phyloP scores from a whole-genome alignment of 768 basidiomycete species.

The Boletus reticulatus region DNA sequence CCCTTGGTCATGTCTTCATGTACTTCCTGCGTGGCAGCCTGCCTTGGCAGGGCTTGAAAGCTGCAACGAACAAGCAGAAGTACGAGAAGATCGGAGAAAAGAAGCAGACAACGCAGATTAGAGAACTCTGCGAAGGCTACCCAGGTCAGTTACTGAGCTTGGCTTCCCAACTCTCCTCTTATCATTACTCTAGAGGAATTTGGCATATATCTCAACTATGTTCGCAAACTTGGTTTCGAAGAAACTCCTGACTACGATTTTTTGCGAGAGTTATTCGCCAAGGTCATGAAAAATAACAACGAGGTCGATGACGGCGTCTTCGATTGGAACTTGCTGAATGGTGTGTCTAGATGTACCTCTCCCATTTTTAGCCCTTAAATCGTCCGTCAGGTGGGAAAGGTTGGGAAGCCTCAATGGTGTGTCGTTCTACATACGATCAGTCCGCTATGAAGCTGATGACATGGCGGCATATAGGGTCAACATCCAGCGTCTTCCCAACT shows the following conservation, averaged over 20 bases:
- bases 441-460: slow-evolving; percentile 6
- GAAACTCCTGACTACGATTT: slow-evolving; percentile 99
- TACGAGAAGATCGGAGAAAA: slow-evolving; percentile 99
- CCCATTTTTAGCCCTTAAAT: slow-evolving; percentile 1
- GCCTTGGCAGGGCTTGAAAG: slow-evolving; percentile 99
- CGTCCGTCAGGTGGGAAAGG: slow-evolving; percentile 73
- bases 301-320: slow-evolving; percentile 92
- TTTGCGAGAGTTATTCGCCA: slow-evolving; percentile 89
- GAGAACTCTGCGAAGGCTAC: slow-evolving; percentile 93
- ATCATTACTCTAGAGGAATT: slow-evolving; percentile 76
- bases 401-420: slow-evolving; percentile 82
- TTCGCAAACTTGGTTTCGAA: slow-evolving; percentile 97
- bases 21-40: slow-evolving; percentile 96
- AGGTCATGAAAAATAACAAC: slow-evolving; percentile 87
- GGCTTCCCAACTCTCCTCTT: slow-evolving; percentile 1
- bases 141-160: slow-evolving; percentile 58
- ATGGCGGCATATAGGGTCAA: slow-evolving; percentile 44
- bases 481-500: slow-evolving; percentile 65
- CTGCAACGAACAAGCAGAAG: slow-evolving; percentile 99
- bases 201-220: slow-evolving; percentile 97
- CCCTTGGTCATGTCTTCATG: slow-evolving; percentile 99
- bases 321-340: slow-evolving; percentile 95
- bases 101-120: slow-evolving; percentile 98
- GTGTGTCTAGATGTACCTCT: slow-evolving; percentile 35
- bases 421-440: slow-evolving; percentile 27